These are phyloP conservation scores for Quercus agrifolia DNA, from an alignment of 306 rosid species.

Conservation along the genomic window DNA sequence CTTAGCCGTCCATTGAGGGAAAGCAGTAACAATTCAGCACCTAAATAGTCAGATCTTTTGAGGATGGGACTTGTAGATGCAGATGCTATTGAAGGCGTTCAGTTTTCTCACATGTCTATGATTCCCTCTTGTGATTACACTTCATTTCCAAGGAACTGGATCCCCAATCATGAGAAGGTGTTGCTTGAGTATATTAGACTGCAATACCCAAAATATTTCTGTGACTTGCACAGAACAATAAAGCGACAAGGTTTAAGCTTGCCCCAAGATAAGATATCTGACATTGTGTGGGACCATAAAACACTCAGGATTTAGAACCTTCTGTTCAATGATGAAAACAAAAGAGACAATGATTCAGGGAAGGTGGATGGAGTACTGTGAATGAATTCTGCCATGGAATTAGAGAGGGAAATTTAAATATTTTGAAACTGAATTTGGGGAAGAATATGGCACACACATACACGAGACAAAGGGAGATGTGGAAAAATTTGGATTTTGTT, in stretches of 20 bases:
- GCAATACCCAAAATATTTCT: conserved; percentile 68
- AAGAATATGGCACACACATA: too few relatives aligned
- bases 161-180: conserved; percentile 68
- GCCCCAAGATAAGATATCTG: conserved; percentile 86
- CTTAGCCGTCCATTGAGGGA: conserved; percentile 80
- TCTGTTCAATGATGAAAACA: conserved; percentile 29
- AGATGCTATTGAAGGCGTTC: conserved; percentile 89
- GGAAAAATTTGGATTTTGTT: too few relatives aligned
- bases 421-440: background rate
- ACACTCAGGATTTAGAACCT: conserved; percentile 48
- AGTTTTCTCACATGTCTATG: conserved; percentile 77
- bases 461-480: too few relatives aligned
- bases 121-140: conserved; percentile 93
- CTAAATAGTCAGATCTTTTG: conserved; percentile 88
- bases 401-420: conserved; percentile 13
- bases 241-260: conserved; percentile 57
- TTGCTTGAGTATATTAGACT: conserved; percentile 66
- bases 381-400: conserved; percentile 20
- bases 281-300: conserved; percentile 75
- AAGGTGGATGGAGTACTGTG: conserved; percentile 7
- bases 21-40: conserved; percentile 73
- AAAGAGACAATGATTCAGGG: conserved; percentile 20
- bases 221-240: conserved; percentile 58
- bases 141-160: conserved; percentile 87
- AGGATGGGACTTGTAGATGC: conserved; percentile 92